phyloP scores from a whole-genome alignment of 148 eudicot genomes.

The Fagopyrum esculentum region DNA sequence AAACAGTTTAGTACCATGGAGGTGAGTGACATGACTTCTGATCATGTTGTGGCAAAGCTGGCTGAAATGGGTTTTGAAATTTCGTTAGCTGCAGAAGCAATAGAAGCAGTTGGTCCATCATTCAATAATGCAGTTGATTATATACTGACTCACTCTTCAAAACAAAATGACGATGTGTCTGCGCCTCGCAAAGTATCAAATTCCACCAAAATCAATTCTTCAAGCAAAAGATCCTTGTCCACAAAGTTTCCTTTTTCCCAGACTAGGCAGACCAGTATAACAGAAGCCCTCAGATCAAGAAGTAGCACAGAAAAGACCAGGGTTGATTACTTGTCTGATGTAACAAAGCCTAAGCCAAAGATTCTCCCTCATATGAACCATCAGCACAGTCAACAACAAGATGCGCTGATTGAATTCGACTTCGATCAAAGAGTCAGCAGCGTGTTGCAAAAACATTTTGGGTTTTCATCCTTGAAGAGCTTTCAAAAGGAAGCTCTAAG shows the following conservation, averaged over 20 bases:
- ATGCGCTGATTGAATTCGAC: constrained; percentile 35
- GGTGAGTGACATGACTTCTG: constrained; percentile 18
- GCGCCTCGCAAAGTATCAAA: constrained; percentile 19
- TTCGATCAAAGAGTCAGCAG: constrained; percentile 50
- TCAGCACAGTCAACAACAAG: constrained; percentile 21
- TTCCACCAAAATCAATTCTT: constrained; percentile 14
- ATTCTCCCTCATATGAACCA: constrained; percentile 9
- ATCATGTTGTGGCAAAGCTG: constrained; percentile 34
- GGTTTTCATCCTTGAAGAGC: constrained; percentile 56
- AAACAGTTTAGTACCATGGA: constrained; percentile 25
- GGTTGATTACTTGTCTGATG: constrained; percentile 12
- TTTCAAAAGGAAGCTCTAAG: constrained; percentile 80
- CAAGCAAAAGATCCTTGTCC: constrained; percentile 31
- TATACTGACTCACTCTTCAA: constrained; percentile 28
- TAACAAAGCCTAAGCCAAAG: constrained; percentile 19
- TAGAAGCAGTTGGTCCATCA: constrained; percentile 50
- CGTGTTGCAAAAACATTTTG: constrained; percentile 62
- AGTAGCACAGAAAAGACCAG: constrained; percentile 34
- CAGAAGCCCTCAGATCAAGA: constrained; percentile 37
- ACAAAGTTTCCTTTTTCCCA: constrained; percentile 25
- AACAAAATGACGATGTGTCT: constrained; percentile 20
- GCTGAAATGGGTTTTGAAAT: constrained; percentile 53
- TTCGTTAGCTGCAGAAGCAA: constrained; percentile 35
- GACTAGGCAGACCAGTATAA: constrained; percentile 52
- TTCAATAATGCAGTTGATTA: constrained; percentile 42